Base-by-base conservation (phyloP, 495 filamentous ascomycete species). In the Cetradonia linearis region DNA sequence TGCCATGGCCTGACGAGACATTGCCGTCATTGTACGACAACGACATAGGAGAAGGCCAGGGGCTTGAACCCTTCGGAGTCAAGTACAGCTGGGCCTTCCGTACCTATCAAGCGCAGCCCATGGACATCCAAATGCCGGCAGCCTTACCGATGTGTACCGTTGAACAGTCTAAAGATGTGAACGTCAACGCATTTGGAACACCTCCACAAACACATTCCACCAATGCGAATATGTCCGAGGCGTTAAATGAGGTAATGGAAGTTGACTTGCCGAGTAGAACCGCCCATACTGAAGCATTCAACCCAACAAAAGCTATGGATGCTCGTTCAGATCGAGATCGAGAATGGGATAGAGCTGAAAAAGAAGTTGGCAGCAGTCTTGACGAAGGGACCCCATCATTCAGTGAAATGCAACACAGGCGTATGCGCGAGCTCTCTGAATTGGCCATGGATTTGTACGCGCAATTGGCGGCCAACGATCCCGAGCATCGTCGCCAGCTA, bases 381-480 rank as follows among this genome's bases (percentile, higher is more conserved):
- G 20, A 42, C 5, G 13, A 18, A 60, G 20, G 13, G 5, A 20
- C 27, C 16, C 33, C 23, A 16, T 54, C 58, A 9, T 13, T 42
- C 28, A 60, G 28, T 13, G 49, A 53, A 55, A 20, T 23, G 9
- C 50, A 60, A 34, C 27, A 60, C 50, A 25, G 28, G 31, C n/a
- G 59, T 0, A 60, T 55, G 37, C 50, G 55, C 20, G 49, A 60
- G 59, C 49, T 60, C 2, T 60, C 59, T 16, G 37, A 60, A 28
- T 34, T 60, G 27, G 30, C 49, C 18, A 55, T 47, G 49, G 40
- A 47, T 47, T 23, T 60, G 27, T 54, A 55, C 30, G 27, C 59
- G 13, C 49, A 55, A 34, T 3, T 55, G 20, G 38, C 40, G 37
- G 37, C 59, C 38, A 46, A 54, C 37, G 37, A 55, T 25, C 37